Base-by-base conservation (phyloP, 257 asterid species). In the Solanum pinnatisectum region DNA sequence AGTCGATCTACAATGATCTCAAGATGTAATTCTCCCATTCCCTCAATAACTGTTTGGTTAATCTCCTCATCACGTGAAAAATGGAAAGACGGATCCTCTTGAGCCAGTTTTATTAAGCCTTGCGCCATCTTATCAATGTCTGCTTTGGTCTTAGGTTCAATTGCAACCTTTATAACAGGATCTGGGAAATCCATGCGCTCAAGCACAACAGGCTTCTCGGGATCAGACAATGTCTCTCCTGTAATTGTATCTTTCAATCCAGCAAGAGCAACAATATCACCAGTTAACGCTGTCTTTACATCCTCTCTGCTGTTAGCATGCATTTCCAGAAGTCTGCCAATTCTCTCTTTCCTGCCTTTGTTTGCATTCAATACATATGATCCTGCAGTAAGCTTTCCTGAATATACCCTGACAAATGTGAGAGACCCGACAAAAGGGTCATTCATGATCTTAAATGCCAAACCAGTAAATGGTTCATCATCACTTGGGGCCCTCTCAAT, bases 111-210 rank as follows among this genome's bases (percentile, higher is more conserved):
- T 52, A 97, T 87, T 73, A 97, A 92, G 37, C 99, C 99, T 88
- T 90, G 73, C 33, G 98, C 94, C 99, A 97, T 96, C 93, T 93
- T 96, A 92, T 97, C 99, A 71, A 96, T 74, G 87, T 97, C 99
- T 52, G 99, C 98, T 90, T 97, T 97, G 72, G 99, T 96, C 93
- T 97, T 97, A 25, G 99, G 98, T 89, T 97, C 99, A 68, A 97
- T 97, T 16, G 99, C 99, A 88, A 97, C 98, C 94, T 97, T 97
- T 87, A 97, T 97, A 72, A 97, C 99, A 76, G 98, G 99, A 87
- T 96, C 99, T 4, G 99, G 99, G 94, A 97, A 97, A 89, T 96
- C 99, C 99, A 97, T 97, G 84, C 99, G 92, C 89, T 97, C 98
- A 89, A 97, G 96, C 77, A 96, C 96, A 52, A 97, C 63, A 6